Conservation (phyloP, 2,329 filamentous ascomycete genomes). For the Colletotrichum chrysophilum region DNA sequence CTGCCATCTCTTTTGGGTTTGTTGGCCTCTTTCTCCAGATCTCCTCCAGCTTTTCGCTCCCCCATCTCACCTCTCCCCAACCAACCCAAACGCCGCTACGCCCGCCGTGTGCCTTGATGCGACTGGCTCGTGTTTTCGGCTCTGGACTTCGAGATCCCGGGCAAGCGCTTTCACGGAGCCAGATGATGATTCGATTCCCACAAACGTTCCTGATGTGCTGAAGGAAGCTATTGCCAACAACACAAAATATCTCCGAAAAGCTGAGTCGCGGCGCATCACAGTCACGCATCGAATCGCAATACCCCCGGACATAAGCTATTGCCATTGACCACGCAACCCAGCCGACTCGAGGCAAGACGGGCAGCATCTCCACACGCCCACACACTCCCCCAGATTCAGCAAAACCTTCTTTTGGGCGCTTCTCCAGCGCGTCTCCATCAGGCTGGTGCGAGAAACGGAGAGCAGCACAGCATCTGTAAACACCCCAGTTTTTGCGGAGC, state of each 20-base stretch:
- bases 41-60: constrained; percentile 3
- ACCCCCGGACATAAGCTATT: neutral
- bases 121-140: constrained; percentile 6
- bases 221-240: neutral
- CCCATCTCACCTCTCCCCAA: neutral
- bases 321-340: neutral
- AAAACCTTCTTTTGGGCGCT: constrained; percentile 10
- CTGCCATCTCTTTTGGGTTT: neutral
- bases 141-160: neutral
- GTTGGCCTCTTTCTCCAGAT: constrained; percentile 8
- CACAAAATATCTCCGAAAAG: neutral
- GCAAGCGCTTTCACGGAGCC: neutral
- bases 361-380: constrained; percentile 18
- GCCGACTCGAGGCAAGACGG: constrained; percentile 10
- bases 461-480: neutral
- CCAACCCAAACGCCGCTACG: neutral
- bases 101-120: neutral
- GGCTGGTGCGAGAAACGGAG: neutral
- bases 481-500: constrained; percentile 15
- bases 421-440: neutral
- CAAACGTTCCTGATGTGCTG: neutral
- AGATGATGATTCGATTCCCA: neutral
- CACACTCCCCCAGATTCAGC: constrained; percentile 9
- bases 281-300: neutral
- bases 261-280: neutral